Percentiles rank a stretch among this genome's conserved stretches.
Conservation (phyloP, 2,329 filamentous ascomycete species). For the Talaromyces albobiverticillius region DNA sequence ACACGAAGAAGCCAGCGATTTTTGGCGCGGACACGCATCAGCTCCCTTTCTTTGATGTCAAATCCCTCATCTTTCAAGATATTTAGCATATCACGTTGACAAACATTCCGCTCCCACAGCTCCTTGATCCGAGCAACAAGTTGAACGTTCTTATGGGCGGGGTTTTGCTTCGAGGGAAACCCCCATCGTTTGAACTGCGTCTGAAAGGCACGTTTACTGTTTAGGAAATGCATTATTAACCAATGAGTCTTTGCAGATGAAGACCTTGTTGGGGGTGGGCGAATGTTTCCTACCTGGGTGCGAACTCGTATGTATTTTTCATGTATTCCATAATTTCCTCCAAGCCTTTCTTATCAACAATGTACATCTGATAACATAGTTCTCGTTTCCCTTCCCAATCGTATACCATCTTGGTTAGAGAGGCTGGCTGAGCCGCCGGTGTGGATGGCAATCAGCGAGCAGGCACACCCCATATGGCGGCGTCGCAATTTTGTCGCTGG, state of each 20-base stretch:
- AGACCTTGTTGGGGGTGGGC: too few species aligned
- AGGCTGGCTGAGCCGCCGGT: not conserved
- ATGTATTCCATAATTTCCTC: constrained; percentile 74
- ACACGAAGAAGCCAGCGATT: constrained; percentile 66
- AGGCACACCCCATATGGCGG: too few species aligned
- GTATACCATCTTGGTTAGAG: constrained; percentile 48
- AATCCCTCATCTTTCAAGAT: constrained; percentile 70
- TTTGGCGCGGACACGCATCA: constrained; percentile 66
- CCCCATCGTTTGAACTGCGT: constrained; percentile 75
- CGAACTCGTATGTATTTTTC: constrained; percentile 62
- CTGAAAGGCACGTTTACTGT: constrained; percentile 70
- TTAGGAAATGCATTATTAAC: not conserved
- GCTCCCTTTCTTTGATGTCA: constrained; percentile 66
- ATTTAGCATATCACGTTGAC: constrained; percentile 70
- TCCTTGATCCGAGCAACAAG: constrained; percentile 69
- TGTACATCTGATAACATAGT: constrained; percentile 69
- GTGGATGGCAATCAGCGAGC: not conserved
- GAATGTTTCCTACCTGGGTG: constrained; percentile 68
- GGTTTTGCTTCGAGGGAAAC: constrained; percentile 72
- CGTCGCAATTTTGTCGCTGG: not conserved
- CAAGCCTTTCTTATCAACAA: constrained; percentile 69
- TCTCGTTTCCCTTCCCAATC: constrained; percentile 66
- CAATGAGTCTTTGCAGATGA: too few species aligned
- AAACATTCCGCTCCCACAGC: constrained; percentile 72
- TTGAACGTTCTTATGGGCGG: constrained; percentile 65